Percentiles rank a stretch among this genome's conserved stretches.
phyloP scores from a whole-genome alignment of 805 yeast genomes.

The Yarrowia bubula region DNA sequence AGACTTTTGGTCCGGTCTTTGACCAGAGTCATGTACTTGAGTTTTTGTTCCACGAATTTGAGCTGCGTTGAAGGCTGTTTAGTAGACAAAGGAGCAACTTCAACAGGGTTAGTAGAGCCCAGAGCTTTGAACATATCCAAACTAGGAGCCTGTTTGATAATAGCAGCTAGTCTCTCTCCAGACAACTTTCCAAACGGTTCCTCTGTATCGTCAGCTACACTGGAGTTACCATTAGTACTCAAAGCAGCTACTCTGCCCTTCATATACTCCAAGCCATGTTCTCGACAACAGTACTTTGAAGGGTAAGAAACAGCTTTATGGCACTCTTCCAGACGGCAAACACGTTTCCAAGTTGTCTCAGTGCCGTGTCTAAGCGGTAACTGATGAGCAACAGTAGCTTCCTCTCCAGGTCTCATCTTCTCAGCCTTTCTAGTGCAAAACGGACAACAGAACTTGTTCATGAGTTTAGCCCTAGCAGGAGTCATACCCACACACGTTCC shows the following conservation, averaged over 20 bases:
- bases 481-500: constrained; percentile 70
- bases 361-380: constrained; percentile 15
- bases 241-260: constrained; percentile 25
- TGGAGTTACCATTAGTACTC: not conserved
- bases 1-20: constrained; percentile 33
- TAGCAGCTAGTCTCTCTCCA: constrained; percentile 27
- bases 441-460: constrained; percentile 68
- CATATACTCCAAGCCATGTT: constrained; percentile 57
- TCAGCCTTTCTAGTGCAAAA: constrained; percentile 46
- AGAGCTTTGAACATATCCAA: constrained; percentile 27
- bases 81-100: not conserved
- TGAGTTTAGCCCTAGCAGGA: constrained; percentile 50
- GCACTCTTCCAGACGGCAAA: constrained; percentile 65
- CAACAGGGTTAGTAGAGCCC: constrained; percentile 18
- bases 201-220: not conserved
- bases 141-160: constrained; percentile 13
- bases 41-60: constrained; percentile 24
- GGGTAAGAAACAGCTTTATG: constrained; percentile 47
- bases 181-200: constrained; percentile 28
- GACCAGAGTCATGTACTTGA: constrained; percentile 28
- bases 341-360: constrained; percentile 66
- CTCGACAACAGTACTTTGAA: constrained; percentile 72
- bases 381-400: not conserved
- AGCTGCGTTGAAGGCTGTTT: constrained; percentile 17
- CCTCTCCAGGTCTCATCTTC: constrained; percentile 8